Base-by-base conservation (phyloP, 1,139 yeast species). In the Lodderomyces theae region DNA sequence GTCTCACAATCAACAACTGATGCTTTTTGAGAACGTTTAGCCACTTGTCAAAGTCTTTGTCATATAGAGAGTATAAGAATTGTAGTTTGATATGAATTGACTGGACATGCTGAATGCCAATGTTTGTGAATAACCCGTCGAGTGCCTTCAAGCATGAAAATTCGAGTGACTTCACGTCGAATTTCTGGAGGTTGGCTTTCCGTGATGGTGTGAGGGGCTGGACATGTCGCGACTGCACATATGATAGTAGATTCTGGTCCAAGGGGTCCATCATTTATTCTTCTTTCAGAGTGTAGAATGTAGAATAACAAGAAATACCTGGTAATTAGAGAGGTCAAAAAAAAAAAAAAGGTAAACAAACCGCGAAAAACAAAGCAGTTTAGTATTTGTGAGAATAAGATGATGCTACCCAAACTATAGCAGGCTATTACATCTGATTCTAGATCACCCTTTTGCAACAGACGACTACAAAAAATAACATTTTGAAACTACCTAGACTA, bases 1-100 rank as follows among this genome's bases (percentile, higher is more conserved):
- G 45, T 37, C 52, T 54, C 17, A 66, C 54, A n/a, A 66, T 46
- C 42, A 55, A 61, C 3, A 58, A 46, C 43, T 66, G 69, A 41
- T 66, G 69, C 34, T 52, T 58, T 43, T 56, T 56, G 33, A 59
- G 44, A 8, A 51, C 35, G 1, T 38, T 44, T 6, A 56, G 31
- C 10, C 42, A 36, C 10, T 38, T 36, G 11, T 40, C 43, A 3
- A 34, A 18, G 30, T 46, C 33, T 9, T 35, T 25, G 13, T 18
- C 37, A 33, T 46, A 42, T 10, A 48, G 21, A 3, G 36, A 30
- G 17, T 42, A 48, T 19, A 48, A 36, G 3, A 38, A 39, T 12
- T 44, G 40, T 5, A 50, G 42, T n/a, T 48, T 41, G 26, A 50
- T 37, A 34, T 53, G 51, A 5, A 56, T 46, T 29, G 60, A 51